Base-by-base conservation (phyloP, 352 stramenopile genomes). In the Elongisporangium anandrum region DNA sequence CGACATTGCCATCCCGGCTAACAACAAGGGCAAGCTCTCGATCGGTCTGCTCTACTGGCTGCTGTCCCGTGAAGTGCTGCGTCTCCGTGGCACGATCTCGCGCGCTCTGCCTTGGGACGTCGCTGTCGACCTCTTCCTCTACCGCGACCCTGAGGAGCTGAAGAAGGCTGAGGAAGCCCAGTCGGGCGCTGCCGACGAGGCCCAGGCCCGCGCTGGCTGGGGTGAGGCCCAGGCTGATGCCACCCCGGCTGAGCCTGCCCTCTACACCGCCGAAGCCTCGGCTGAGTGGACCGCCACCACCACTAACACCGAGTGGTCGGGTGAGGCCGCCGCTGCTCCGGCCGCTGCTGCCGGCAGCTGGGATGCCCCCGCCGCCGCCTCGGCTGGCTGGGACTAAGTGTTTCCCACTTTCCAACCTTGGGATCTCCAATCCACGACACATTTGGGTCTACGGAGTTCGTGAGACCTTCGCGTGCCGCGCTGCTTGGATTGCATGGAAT, bases 11-110 rank as follows among this genome's bases (percentile, higher is more conserved):
- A 99, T 99, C 81, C 98, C 98, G 59, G 94, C 95, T 68, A 99
- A 99, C 97, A 99, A 99, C 96, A 99, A 99, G 92, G 97, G 97
- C 83, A 99, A 99, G 88, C 94, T 98, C 64, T 99, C 96, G 60
- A 99, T 99, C 73, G 98, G 97, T 83, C 88, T 99, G 63, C 84
- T 99, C 69, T 99, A 99, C 94, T 99, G 97, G 97, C 85, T 99
- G 53, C 90, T 99, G 38, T 94, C 98, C 52, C 93, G 98, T 85
- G 97, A 99, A 79, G 96, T 99, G 68, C 84, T 99, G 56, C 91
- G 97, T 77, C 85, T 99, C 57, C 92, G 97, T 63, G 97, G 97
- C 81, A 97, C 91, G 57, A 97, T 99, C 71, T 97, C 85, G 73
- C 91, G 96, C 66, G 77, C 85, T 34, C 75, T 92, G 38, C 91